Conservation (phyloP, 768 basidiomycete genomes). For the Candolleomyces efflorescens region DNA sequence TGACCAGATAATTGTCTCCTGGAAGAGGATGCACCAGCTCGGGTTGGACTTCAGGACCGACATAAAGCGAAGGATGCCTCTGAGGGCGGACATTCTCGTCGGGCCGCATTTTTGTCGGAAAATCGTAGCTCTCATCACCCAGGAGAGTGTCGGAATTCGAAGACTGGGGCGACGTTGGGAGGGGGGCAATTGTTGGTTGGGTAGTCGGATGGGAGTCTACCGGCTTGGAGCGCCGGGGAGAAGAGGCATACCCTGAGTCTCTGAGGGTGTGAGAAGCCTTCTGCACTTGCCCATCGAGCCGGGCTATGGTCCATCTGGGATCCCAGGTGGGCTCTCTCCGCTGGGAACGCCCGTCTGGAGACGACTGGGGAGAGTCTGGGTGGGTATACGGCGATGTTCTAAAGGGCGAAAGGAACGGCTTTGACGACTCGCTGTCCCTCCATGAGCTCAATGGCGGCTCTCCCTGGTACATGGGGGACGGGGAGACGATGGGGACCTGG, state of each 20-base stretch:
- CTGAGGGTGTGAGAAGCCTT: neutral
- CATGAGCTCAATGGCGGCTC: neutral
- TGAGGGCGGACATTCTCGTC: neutral
- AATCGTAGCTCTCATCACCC: neutral
- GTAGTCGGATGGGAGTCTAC: neutral
- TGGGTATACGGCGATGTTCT: neutral
- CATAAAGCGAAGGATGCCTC: neutral
- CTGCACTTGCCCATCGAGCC: neutral
- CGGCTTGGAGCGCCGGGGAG: neutral
- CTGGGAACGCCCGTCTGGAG: neutral
- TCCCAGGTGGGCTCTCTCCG: neutral
- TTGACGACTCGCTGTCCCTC: neutral
- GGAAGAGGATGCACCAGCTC: neutral
- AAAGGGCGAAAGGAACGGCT: neutral
- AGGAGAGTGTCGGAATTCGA: neutral
- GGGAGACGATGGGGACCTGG: neutral
- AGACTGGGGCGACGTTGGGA: neutral
- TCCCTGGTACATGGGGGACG: slow-evolving; percentile 4
- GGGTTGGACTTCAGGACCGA: neutral
- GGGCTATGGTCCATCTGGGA: neutral
- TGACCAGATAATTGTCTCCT: neutral
- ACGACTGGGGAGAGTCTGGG: neutral
- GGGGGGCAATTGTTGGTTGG: neutral
- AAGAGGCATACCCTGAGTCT: slow-evolving; percentile 1
- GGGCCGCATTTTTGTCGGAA: neutral